Conservation (phyloP, 352 stramenopile genomes). For the Globisporangium barbulae region DNA sequence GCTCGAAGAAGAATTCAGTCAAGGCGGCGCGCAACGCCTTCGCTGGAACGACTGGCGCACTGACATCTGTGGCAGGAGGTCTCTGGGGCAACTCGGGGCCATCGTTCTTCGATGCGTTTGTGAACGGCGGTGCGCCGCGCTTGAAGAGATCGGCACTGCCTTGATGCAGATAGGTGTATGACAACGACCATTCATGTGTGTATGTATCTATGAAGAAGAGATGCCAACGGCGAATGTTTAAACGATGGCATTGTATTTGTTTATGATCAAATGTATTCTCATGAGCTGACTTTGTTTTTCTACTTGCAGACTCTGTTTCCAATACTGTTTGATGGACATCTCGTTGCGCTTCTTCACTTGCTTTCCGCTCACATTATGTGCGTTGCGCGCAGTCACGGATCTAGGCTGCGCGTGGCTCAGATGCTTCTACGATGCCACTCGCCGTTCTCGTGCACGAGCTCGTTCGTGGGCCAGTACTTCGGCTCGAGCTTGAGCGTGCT, state of each 20-base stretch:
- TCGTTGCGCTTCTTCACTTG: neutral
- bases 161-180: conserved; percentile 6
- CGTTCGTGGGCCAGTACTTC: conserved; percentile 89
- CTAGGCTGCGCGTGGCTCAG: conserved; percentile 17
- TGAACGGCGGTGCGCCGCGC: conserved; percentile 56
- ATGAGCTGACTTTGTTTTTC: neutral
- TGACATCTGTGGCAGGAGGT: neutral
- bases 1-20: conserved; percentile 38
- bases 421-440: conserved; percentile 68
- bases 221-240: neutral
- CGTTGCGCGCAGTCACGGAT: neutral
- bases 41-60: conserved; percentile 9
- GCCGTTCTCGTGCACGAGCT: conserved; percentile 75
- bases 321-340: neutral
- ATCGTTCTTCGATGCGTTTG: conserved; percentile 74
- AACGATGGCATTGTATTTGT: neutral
- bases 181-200: neutral
- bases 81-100: conserved; percentile 22
- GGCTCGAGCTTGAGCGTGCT: conserved; percentile 88
- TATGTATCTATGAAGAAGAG: neutral
- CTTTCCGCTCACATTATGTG: neutral
- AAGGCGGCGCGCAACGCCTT: conserved; percentile 11
- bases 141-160: conserved; percentile 33
- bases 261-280: neutral
- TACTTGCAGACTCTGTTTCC: neutral